Evolutionary conservation across 176 grass and related monocot species (phyloP), one percentile per base, ranked within the genome.

Genomic region (Carex cristatella): DNA sequence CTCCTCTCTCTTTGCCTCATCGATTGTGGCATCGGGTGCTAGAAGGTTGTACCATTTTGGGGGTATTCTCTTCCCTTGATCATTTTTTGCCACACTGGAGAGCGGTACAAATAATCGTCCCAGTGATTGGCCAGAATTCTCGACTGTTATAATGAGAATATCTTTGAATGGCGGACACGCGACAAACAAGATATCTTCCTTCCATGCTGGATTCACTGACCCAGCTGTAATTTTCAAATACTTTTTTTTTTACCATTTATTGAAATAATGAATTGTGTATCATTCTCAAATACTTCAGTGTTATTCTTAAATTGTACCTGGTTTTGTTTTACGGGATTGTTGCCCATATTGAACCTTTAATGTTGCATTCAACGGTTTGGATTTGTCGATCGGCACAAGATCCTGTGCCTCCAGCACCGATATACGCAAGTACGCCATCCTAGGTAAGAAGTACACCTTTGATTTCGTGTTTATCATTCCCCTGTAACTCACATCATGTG

Each of bases 131-230:
- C 94, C 94, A 5, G 86, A 79, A 81, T 92, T 87, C 79, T 97
- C 92, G n/a, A 94, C 90, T 11, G 92, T 94, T 15, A 97, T 62
- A 65, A 97, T 84, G 33, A 97, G 84, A 30, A 54, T 87, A 14
- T 97, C 94, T 46, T 94, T 91, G 71, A 88, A 97, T 13, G 94
- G 94, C 61, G 91, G 90, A 5, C 68, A 78, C 0, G 91, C 95
- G 13, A 98, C 91, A 73, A 94, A 92, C 84, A 98, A 77, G 88
- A 94, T 87, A 85, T 98, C 95, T 89, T 98, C 91, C 56, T 91
- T 90, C 95, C 95, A 98, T 69, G 7, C 5, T 12, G 86, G 92
- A 81, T 87, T 91, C 6, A 75, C 4, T 13, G 91, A 77, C 16
- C 86, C 79, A 3, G n/a, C 79, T 81, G 38, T n/a, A 11, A 61